Conservation (phyloP, 441 rosid species). For the Gossypium trilobum region DNA sequence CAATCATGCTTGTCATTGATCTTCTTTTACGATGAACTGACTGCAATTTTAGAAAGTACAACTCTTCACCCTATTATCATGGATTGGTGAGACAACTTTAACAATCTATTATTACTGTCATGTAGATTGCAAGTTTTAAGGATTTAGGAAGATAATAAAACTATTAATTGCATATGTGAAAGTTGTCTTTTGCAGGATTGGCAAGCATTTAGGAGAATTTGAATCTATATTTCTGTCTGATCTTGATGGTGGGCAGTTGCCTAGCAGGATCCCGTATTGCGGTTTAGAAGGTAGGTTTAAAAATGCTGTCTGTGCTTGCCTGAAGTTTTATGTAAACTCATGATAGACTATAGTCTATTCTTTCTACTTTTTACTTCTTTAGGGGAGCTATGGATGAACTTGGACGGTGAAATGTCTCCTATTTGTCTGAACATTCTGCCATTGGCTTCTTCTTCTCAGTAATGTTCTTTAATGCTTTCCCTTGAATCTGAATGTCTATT, state of each 20-base stretch:
- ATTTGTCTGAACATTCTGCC: constrained; percentile 73
- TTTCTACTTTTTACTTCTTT: constrained; percentile 23
- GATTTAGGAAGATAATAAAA: constrained; percentile 15
- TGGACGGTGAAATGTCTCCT: constrained; percentile 82
- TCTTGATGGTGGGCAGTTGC: constrained; percentile 52
- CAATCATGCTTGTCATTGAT: constrained; percentile 42
- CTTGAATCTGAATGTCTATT: constrained; percentile 10
- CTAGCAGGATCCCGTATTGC: constrained; percentile 28
- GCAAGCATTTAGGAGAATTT: constrained; percentile 69
- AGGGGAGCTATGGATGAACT: constrained; percentile 93
- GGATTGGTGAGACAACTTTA: constrained; percentile 54
- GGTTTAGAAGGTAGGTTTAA: constrained; percentile 59
- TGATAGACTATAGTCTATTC: constrained; percentile 9
- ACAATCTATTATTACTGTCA: constrained; percentile 9
- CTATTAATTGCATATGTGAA: constrained; percentile 9
- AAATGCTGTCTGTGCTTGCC: constrained; percentile 11
- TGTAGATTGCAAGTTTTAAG: constrained; percentile 16
- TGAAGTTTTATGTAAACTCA: constrained; percentile 7
- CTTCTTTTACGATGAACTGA: constrained; percentile 71
- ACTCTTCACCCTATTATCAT: constrained; percentile 57
- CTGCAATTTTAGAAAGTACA: constrained; percentile 40
- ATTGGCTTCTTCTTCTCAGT: constrained; percentile 58
- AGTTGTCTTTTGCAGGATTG: constrained; percentile 43
- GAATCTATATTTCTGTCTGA: constrained; percentile 67
- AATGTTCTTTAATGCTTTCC: constrained; percentile 22